Conservation (phyloP, 768 basidiomycete species). For the Chiua virens region DNA sequence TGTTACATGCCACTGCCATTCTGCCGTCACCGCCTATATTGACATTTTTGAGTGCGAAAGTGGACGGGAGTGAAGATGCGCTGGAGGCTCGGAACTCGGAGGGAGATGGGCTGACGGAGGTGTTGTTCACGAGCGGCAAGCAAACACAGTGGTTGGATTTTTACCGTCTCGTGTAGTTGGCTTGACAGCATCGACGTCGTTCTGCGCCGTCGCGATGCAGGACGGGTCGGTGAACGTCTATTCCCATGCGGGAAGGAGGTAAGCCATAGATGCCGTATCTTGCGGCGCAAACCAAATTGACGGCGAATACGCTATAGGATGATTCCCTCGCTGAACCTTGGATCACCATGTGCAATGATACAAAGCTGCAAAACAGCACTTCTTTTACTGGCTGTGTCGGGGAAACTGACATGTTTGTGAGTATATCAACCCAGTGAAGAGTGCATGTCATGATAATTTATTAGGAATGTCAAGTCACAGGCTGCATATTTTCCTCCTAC, state of each 20-base stretch:
- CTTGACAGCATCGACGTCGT: slow-evolving; percentile 59
- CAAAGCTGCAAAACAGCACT: slow-evolving; percentile 64
- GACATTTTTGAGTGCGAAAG: slow-evolving; percentile 54
- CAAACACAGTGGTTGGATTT: slow-evolving; percentile 88
- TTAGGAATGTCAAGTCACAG: slow-evolving; percentile 76
- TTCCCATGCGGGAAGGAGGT: slow-evolving; percentile 83
- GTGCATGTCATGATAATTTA: slow-evolving; percentile 4
- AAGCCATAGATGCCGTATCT: slow-evolving; percentile 17
- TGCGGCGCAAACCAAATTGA: neutral
- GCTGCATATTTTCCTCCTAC: slow-evolving; percentile 63
- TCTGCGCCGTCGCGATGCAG: slow-evolving; percentile 75
- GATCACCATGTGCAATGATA: slow-evolving; percentile 67
- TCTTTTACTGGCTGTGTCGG: slow-evolving; percentile 69
- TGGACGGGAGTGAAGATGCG: slow-evolving; percentile 67
- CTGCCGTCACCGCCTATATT: slow-evolving; percentile 56
- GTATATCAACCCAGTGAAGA: slow-evolving; percentile 13
- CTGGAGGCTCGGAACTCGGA: slow-evolving; percentile 82
- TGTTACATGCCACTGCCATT: slow-evolving; percentile 20
- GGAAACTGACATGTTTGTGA: slow-evolving; percentile 77
- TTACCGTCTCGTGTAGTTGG: slow-evolving; percentile 69
- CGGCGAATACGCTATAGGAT: slow-evolving; percentile 38
- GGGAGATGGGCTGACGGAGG: slow-evolving; percentile 61
- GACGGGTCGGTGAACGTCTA: slow-evolving; percentile 86
- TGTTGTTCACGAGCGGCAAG: slow-evolving; percentile 62
- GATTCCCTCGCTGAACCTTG: slow-evolving; percentile 75